Evolutionary conservation across 23 red algal species (phyloP).

Genomic region (Agarophyton chilense): DNA sequence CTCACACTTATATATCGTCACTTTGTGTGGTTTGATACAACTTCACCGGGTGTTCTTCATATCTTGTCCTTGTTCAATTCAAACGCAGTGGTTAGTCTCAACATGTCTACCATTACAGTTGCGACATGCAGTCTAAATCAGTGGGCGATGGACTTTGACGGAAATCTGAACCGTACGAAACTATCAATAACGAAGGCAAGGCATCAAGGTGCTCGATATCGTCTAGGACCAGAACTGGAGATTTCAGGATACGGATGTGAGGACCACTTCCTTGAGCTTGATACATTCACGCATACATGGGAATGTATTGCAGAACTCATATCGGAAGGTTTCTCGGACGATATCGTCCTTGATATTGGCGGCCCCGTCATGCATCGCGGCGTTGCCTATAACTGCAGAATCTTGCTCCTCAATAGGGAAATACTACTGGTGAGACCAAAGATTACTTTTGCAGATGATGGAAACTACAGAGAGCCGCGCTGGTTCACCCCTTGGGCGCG

Average conservation of each 20-base stretch:
- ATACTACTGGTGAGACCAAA: conserved; percentile 92
- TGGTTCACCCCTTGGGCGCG: conserved; percentile 86
- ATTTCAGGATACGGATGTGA: conserved; percentile 93
- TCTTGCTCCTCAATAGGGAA: conserved; percentile 70
- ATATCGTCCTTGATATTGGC: conserved; percentile 91
- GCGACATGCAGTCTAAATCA: conserved; percentile 91
- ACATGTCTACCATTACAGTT: conserved; percentile 47
- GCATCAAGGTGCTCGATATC: conserved; percentile 65
- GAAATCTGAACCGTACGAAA: conserved; percentile 85
- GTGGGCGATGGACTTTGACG: conserved; percentile 95
- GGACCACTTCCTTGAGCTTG: conserved; percentile 94
- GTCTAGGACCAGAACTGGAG: conserved; percentile 95
- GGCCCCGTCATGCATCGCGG: conserved; percentile 90
- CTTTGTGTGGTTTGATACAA: no score
- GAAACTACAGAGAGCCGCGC: conserved; percentile 98
- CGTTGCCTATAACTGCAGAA: conserved; percentile 91
- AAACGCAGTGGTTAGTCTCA: neutral
- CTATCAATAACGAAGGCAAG: conserved; percentile 72
- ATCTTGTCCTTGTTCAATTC: no score
- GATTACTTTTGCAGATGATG: conserved; percentile 86
- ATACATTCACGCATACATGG: conserved; percentile 92
- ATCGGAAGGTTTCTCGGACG: conserved; percentile 62
- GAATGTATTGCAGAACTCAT: conserved; percentile 83
- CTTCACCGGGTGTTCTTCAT: no score
- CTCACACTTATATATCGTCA: no score